Evolutionary conservation across 1,284 basidiomycete species (phyloP), one percentile per base, ranked within the genome.

Genomic region (Stygiomarasmius scandens): DNA sequence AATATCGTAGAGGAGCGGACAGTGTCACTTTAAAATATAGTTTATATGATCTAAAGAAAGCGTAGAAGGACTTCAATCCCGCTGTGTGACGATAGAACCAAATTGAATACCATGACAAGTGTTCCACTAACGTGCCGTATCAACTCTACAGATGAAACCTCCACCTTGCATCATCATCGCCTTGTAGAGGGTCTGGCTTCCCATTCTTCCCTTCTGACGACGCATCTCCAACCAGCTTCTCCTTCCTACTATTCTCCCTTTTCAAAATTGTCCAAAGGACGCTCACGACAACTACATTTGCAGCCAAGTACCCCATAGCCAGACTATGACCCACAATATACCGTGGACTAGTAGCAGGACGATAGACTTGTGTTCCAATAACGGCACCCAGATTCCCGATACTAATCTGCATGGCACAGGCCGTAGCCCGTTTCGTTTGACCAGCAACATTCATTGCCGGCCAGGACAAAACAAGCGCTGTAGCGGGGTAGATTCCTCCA

Each of bases 401-500:
- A 14, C 79, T 81, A 58, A 90, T 88, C 67, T 88, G 85, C 78
- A 87, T 80, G 1, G 85, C 87, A 2, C 85, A 77, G 0, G 82
- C 83, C 0, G 85, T 78, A 1, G 86, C 87, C 4, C 87, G 80
- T 66, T 89, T 88, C 1, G 86, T 89, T 64, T 89, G 87, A 2
- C 82, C 83, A 8, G 82, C 83, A n/a, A 89, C 82, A 61, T 89
- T 89, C 70, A 89, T 85, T n/a, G 82, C 77, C 0, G 86, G 85
- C 81, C 86, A 86, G 56, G 63, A 29, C 24, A 55, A 25, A 6
- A 22, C 14, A 19, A 34, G 48, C 62, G 43, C 59, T 4, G 27
- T 63, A 19, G 78, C 76, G 11, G 84, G 81, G 66, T 75, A 86
- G 22, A 81, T 77, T 41, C 85, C 85, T n/a, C 74, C 70, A 14